Evolutionary conservation across 2,329 filamentous ascomycete genomes (phyloP).

Genomic region (Cytospora chrysosperma): DNA sequence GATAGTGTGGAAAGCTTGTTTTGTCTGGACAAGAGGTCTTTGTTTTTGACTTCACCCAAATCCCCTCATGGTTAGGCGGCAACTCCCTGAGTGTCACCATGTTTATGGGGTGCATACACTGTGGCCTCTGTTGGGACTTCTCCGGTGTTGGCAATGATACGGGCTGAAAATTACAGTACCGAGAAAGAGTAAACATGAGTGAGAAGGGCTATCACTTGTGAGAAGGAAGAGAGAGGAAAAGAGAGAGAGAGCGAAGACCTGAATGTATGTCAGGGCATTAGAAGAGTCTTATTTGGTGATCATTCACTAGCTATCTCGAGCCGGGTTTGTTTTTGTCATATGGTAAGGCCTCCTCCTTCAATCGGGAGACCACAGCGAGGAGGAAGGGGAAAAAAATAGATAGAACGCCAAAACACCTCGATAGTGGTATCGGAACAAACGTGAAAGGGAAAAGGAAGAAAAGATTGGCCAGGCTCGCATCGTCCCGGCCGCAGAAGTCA

Average conservation of each 20-base stretch:
- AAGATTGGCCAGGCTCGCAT: neutral
- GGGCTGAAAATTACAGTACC: no score
- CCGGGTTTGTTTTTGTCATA: neutral
- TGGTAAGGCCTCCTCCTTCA: neutral
- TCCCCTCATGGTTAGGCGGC: no score
- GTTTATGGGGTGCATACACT: no score
- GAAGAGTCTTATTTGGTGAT: neutral
- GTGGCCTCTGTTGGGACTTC: no score
- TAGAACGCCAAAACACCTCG: conserved; percentile 12
- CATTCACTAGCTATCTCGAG: neutral
- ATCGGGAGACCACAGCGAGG: neutral
- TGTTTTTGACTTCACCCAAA: no score
- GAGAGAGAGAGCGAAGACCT: no score
- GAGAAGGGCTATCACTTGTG: neutral
- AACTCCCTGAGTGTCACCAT: no score
- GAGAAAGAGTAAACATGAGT: neutral
- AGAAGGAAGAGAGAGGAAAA: no score
- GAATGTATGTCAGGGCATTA: neutral
- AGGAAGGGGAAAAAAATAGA: neutral
- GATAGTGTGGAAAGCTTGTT: no score
- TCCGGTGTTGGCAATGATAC: no score
- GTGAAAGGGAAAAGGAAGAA: neutral
- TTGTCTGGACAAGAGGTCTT: no score
- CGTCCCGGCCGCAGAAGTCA: no score
- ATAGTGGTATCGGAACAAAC: conserved; percentile 6